phyloP scores from a whole-genome alignment of 176 grass and related monocot genomes.

The Avena eriantha region DNA sequence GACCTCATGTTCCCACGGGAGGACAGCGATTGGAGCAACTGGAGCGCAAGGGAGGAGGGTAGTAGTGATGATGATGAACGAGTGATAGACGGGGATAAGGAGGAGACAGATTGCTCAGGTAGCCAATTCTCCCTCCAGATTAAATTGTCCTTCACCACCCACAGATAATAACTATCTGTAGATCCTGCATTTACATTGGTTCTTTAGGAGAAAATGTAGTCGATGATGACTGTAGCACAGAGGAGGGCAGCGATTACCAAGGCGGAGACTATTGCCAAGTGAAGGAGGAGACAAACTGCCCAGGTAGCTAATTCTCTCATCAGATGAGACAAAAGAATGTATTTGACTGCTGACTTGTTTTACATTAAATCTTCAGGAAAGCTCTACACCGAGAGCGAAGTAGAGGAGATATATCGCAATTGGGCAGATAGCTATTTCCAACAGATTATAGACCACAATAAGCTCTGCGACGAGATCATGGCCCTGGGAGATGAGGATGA shows the following conservation, averaged over 20 bases:
- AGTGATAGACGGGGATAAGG: neutral
- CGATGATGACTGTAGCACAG: neutral
- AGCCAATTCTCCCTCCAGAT: neutral
- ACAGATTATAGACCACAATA: neutral
- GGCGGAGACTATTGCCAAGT: neutral
- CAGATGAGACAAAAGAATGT: neutral
- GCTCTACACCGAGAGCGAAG: neutral
- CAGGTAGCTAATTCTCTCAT: slow-evolving; percentile 5
- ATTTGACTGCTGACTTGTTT: slow-evolving; percentile 7
- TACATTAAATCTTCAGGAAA: slow-evolving; percentile 5
- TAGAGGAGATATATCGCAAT: neutral
- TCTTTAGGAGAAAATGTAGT: neutral
- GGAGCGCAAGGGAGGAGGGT: neutral
- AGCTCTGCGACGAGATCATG: neutral
- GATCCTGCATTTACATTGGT: neutral
- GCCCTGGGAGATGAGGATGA: slow-evolving; percentile 5
- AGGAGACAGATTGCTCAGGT: neutral
- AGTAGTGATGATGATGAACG: neutral
- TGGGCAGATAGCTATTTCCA: neutral
- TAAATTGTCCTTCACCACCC: neutral
- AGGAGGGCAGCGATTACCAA: too few species aligned
- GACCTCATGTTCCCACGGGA: slow-evolving; percentile 26
- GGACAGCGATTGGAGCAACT: neutral
- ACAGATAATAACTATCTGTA: neutral
- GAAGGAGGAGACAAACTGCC: slow-evolving; percentile 4